A percentile compares a stretch with the other conserved stretches of the same genome.
phyloP scores from a whole-genome alignment of 257 asterid genomes.

The Solanum lycopersicoides region DNA sequence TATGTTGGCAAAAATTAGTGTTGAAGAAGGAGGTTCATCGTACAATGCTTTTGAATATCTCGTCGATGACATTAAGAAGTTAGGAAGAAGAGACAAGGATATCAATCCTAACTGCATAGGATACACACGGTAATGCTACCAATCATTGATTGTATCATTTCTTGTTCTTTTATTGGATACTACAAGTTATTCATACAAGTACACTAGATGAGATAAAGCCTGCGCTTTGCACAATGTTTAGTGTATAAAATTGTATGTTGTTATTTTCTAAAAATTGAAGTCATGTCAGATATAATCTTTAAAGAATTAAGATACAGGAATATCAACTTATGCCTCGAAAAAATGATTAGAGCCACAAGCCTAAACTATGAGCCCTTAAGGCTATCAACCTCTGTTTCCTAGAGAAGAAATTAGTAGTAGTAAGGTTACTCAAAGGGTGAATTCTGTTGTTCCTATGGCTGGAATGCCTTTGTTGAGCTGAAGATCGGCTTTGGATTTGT shows the following conservation, averaged over 20 bases:
- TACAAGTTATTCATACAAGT: background rate
- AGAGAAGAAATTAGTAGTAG: background rate
- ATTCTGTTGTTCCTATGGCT: conserved; percentile 22
- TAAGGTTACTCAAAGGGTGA: conserved; percentile 4
- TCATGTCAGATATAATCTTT: background rate
- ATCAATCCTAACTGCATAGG: background rate
- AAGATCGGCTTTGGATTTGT: conserved; percentile 5
- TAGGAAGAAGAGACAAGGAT: background rate
- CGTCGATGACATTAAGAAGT: background rate
- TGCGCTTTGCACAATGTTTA: background rate
- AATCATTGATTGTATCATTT: background rate
- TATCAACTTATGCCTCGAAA: background rate
- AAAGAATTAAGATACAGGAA: background rate
- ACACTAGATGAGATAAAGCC: background rate
- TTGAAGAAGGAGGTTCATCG: conserved; percentile 39
- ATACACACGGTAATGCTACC: background rate
- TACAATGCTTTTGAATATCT: conserved; percentile 12
- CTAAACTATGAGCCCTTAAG: background rate
- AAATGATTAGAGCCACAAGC: background rate
- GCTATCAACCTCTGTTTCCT: conserved; percentile 33
- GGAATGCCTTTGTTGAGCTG: conserved; percentile 27
- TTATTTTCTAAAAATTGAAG: too few relatives aligned
- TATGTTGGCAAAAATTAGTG: conserved; percentile 15
- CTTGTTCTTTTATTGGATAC: background rate
- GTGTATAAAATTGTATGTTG: background rate